Evolutionary conservation across 176 grass and related monocot genomes (phyloP).

Genomic region (Oryza nivara): DNA sequence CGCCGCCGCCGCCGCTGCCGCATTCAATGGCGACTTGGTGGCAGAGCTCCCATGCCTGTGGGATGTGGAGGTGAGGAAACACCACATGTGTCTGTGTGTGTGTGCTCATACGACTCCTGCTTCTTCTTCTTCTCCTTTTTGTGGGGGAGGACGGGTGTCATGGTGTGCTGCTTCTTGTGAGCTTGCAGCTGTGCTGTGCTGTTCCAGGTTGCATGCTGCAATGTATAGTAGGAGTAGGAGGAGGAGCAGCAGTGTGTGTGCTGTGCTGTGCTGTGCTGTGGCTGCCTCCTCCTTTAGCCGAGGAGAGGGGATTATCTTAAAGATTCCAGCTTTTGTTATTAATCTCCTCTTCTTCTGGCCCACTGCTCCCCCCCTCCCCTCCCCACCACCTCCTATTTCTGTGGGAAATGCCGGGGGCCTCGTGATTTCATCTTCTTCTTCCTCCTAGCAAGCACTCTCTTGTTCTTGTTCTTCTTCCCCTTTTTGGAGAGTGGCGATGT

Average conservation of each 20-base stretch:
- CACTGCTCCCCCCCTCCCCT: not conserved
- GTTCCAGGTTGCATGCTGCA: not conserved
- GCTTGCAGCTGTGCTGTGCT: constrained; percentile 46
- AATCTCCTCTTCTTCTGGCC: constrained; percentile 49
- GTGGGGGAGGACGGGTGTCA: not conserved
- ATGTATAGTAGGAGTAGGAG: too few relatives aligned
- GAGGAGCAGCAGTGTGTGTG: not conserved
- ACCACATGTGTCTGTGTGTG: constrained; percentile 42
- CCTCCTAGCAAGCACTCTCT: constrained; percentile 6
- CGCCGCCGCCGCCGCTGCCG: constrained; percentile 7
- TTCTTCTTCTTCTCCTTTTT: constrained; percentile 20
- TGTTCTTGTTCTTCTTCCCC: not conserved
- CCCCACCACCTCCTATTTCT: constrained; percentile 37
- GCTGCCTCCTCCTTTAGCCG: constrained; percentile 27
- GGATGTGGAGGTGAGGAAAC: constrained; percentile 36
- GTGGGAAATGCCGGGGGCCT: constrained; percentile 38
- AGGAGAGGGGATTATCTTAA: constrained; percentile 39
- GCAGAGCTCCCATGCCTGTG: constrained; percentile 56
- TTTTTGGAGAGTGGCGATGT: constrained; percentile 43
- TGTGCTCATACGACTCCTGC: constrained; percentile 49
- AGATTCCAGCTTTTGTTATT: constrained; percentile 42
- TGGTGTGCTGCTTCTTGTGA: constrained; percentile 52
- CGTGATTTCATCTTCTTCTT: constrained; percentile 42
- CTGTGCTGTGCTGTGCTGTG: not conserved
- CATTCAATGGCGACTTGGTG: constrained; percentile 60